phyloP scores from a whole-genome alignment of 179 eudicot species.

The Monotropa hypopitys region DNA sequence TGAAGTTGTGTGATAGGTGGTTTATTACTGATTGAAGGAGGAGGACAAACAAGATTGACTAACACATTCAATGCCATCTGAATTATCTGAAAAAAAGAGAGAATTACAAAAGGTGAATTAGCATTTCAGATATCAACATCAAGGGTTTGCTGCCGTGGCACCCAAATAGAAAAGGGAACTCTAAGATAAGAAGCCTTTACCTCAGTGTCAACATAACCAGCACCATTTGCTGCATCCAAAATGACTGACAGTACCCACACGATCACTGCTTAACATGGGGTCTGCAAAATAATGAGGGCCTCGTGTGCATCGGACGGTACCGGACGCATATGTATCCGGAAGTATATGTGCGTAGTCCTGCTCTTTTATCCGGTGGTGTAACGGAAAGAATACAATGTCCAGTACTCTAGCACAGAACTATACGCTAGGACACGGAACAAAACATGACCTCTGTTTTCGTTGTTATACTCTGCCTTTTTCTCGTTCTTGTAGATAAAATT shows the following conservation, averaged over 20 bases:
- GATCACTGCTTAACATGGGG: conserved; percentile 81
- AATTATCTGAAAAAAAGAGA: conserved; percentile 53
- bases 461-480: neutral
- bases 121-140: neutral
- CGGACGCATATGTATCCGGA: too few relatives aligned
- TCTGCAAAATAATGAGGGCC: too few relatives aligned
- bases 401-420: too few relatives aligned
- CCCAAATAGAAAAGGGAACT: neutral
- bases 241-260: conserved; percentile 92
- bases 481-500: neutral
- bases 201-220: conserved; percentile 86
- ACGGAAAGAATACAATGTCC: too few relatives aligned
- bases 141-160: neutral
- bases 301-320: too few relatives aligned
- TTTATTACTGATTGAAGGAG: conserved; percentile 95
- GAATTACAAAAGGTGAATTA: neutral
- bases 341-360: too few relatives aligned
- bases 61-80: conserved; percentile 82
- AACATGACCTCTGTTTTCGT: neutral
- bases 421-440: neutral
- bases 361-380: too few relatives aligned
- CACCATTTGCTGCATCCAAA: conserved; percentile 84
- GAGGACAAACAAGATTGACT: conserved; percentile 96
- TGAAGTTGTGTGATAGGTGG: conserved; percentile 48
- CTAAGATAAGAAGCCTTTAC: conserved; percentile 22